A percentile compares a stretch with the other conserved stretches of the same genome.
phyloP scores from a whole-genome alignment of 805 yeast species.

The Candida piceae region DNA sequence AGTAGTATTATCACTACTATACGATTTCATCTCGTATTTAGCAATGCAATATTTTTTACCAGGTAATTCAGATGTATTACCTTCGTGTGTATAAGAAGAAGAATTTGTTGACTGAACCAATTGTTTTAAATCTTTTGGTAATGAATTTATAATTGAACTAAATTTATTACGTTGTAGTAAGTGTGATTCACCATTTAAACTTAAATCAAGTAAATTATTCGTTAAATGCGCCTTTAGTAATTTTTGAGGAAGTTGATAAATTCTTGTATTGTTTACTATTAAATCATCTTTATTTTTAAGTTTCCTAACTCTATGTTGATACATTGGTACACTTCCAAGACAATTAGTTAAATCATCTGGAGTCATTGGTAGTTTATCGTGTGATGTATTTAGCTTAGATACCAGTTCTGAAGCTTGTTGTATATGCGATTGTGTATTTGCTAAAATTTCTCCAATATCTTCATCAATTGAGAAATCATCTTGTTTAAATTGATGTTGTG shows the following conservation, averaged over 20 bases:
- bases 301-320: background rate
- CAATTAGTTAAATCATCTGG: slow-evolving; percentile 16
- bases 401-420: too few species aligned
- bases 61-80: background rate
- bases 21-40: background rate
- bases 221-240: background rate
- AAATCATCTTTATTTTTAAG: background rate
- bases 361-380: slow-evolving; percentile 20
- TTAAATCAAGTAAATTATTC: background rate
- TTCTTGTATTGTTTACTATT: background rate
- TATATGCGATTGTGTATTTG: too few species aligned
- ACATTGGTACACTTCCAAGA: slow-evolving; percentile 8
- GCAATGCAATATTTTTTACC: background rate
- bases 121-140: background rate
- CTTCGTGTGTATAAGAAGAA: background rate
- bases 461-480: too few species aligned
- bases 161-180: background rate
- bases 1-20: too few species aligned
- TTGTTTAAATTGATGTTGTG: background rate
- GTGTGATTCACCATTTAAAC: background rate
- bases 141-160: background rate
- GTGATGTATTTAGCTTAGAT: too few species aligned
- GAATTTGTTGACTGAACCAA: background rate
- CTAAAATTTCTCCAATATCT: too few species aligned
- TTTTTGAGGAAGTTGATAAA: background rate